Evolutionary conservation across 2,329 filamentous ascomycete species (phyloP), one percentile per base, ranked within the genome.

Genomic region (Fusarium oligoseptatum): DNA sequence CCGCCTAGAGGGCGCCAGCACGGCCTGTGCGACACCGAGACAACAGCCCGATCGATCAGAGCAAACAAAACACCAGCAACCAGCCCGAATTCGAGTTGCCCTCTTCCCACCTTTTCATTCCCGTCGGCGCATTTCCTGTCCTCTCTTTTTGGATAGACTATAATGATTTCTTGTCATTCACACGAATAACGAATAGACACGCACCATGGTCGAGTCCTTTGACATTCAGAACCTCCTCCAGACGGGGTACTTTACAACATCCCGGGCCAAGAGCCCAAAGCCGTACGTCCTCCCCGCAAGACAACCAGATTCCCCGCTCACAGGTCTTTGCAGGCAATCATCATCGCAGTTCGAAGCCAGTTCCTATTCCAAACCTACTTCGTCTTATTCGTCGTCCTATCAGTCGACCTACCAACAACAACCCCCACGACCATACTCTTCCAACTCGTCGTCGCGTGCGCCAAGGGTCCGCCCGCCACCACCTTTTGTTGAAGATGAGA

Each of bases 401-500:
- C 66, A 76, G n/a, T 55, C 77, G 27, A 64, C 76, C 20, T 68
- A 77, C 62, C 63, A 78, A 24, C 63, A 78, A 24, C 48, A 70
- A 52, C 62, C 69, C 50, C 50, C 73, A 15, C 74, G 75, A 20
- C 56, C 69, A 11, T 71, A 69, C 32, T 75, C 48, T 17, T 52
- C 77, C 36, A 56, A 70, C 27, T 48, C 63, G 15, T 64, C 66
- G 50, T 50, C 70, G 52, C 76, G 76, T 50, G 56, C 64, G 43
- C 65, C 78, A 50, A 81, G 72, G 64, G 77, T 81, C 70, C 87
- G 85, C 79, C 91, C 92, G 7, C 92, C 92, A 2, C 85, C 86
- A 20, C 92, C 93, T 5, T 91, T 82, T 39, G 92, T 92, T 57
- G 93, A 95, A 80, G 93, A 95, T 79, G 93, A 94, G 80, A 84